A percentile compares a stretch with the other conserved stretches of the same genome.
Evolutionary conservation across 345 rosid species (phyloP).

Genomic region (Viola odorata): DNA sequence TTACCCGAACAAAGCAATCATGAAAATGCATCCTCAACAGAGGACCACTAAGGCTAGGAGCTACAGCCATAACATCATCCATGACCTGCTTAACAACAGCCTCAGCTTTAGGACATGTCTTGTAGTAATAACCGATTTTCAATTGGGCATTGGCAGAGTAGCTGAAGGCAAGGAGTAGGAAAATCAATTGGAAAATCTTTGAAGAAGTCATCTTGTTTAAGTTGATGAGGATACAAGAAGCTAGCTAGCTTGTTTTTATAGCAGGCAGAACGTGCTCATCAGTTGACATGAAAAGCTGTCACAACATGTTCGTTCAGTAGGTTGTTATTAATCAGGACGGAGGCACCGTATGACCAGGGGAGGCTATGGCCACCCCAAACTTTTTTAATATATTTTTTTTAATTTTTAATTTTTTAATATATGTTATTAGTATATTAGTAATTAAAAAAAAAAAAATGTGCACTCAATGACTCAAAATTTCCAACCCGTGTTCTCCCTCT

Average conservation of each 20-base stretch:
- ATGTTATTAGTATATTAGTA: no score
- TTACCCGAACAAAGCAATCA: slow-evolving; percentile 73
- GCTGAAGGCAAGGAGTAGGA: slow-evolving; percentile 17
- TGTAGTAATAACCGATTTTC: slow-evolving; percentile 49
- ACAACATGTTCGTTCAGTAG: neutral
- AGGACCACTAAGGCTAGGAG: slow-evolving; percentile 49
- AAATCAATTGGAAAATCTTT: slow-evolving; percentile 23
- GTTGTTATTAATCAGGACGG: no score
- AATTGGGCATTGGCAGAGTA: slow-evolving; percentile 35
- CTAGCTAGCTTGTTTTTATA: slow-evolving; percentile 4
- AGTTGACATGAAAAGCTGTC: neutral
- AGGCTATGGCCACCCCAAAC: no score
- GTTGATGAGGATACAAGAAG: neutral
- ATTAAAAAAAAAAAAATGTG: no score
- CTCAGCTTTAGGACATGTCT: slow-evolving; percentile 48
- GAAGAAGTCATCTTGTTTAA: slow-evolving; percentile 28
- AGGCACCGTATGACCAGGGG: no score
- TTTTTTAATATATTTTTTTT: no score
- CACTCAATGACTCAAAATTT: no score
- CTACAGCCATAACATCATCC: slow-evolving; percentile 26
- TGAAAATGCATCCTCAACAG: slow-evolving; percentile 73
- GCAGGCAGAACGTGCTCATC: neutral
- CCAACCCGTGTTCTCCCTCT: no score
- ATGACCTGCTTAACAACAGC: slow-evolving; percentile 31
- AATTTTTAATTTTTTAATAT: no score